phyloP scores from a whole-genome alignment of 2,329 filamentous ascomycete species.

The Didymella exigua region DNA sequence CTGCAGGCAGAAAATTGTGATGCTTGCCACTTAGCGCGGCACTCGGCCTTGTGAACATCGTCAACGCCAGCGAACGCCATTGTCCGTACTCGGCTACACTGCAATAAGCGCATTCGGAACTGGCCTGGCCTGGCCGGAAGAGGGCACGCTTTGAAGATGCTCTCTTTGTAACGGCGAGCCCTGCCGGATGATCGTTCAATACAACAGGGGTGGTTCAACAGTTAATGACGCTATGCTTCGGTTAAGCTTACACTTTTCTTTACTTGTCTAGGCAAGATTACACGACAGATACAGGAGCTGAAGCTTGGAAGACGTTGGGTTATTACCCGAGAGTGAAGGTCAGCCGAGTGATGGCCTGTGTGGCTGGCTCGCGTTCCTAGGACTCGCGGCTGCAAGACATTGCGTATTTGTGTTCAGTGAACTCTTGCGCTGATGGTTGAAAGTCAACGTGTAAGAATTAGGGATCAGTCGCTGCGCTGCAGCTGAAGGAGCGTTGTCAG shows the following conservation, averaged over 20 bases:
- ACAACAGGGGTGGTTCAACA: background rate
- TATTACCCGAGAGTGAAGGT: constrained; percentile 13
- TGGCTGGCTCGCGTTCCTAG: constrained; percentile 1
- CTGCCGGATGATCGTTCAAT: background rate
- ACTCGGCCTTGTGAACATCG: constrained; percentile 5
- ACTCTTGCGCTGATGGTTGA: background rate
- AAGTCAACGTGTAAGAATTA: background rate
- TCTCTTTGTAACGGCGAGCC: background rate
- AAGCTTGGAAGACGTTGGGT: constrained; percentile 9
- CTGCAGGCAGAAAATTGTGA: constrained; percentile 15
- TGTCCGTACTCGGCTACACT: constrained; percentile 11
- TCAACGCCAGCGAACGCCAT: constrained; percentile 24
- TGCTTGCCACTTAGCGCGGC: constrained; percentile 9
- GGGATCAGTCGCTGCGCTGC: background rate
- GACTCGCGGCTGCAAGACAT: constrained; percentile 4
- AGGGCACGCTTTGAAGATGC: background rate
- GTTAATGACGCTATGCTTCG: constrained; percentile 14
- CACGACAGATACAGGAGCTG: constrained; percentile 14
- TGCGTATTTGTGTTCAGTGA: constrained; percentile 1
- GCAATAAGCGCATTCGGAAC: constrained; percentile 22
- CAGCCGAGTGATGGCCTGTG: constrained; percentile 10
- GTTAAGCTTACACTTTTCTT: constrained; percentile 7
- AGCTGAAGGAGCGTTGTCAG: background rate
- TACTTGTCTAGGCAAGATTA: constrained; percentile 5
- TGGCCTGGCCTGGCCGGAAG: constrained; percentile 5